Base-by-base conservation (phyloP, 495 filamentous ascomycete genomes). In the Evernia prunastri region DNA sequence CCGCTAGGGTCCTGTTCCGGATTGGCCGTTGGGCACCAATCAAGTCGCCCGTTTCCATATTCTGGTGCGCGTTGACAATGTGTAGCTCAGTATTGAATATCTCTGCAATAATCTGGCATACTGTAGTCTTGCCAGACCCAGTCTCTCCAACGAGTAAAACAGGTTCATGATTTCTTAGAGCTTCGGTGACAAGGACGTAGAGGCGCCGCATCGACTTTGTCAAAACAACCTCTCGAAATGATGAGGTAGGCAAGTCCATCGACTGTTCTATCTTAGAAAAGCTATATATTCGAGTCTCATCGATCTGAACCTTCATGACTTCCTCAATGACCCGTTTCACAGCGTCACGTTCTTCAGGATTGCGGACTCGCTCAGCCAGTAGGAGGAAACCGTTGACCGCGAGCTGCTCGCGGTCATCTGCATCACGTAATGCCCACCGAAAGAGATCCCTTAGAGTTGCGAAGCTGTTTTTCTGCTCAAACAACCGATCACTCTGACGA, bases 401-500 rank as follows among this genome's bases (percentile, higher is more conserved):
- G 61, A 99, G 82, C 67, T 97, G 87, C 58, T 96, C 89, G 25
- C 90, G 83, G 37, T 89, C 89, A 64, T 96, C 90, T 0, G 89
- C 90, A 49, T 85, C 84, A 69, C 95, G 82, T 47, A 92, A 78
- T n/a, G 95, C 93, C 95, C 95, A 99, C 63, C 95, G 82, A 69
- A 99, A 99, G 6, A 99, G 83, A 75, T 99, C 95, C 81, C 95
- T 82, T 31, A 99, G 79, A 12, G 95, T 99, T 12, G 95, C 95
- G 74, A 99, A 99, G 69, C 92, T 92, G 71, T 94, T 92, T 72
- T 95, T 96, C 70, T 97, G 92, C 76, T 99, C 95, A 71, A 97
- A 99, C 1, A 97, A 76, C 31, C 95, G 80, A 69, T 85, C 90
- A 25, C 90, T 87, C 73, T 99, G 95, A 17, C 95, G 90, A 15